Conservation (phyloP, 495 filamentous ascomycete genomes). For the Chaetomidium leptoderma region DNA sequence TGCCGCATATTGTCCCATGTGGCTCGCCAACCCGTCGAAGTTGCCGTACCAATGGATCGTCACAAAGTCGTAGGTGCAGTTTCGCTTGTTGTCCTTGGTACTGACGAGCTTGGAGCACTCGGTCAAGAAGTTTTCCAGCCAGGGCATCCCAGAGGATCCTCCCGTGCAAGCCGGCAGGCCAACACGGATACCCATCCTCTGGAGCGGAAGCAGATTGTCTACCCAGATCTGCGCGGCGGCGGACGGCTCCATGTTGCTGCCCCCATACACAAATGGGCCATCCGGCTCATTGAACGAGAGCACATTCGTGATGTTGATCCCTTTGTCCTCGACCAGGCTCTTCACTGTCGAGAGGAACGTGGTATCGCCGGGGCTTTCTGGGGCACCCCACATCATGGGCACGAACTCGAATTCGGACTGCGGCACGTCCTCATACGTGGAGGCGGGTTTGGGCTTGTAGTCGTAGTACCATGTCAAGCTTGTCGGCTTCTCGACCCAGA, state of each 20-base stretch:
- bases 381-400: constrained; percentile 72
- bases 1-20: constrained; percentile 58
- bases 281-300: constrained; percentile 77
- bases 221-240: constrained; percentile 63
- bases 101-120: constrained; percentile 47
- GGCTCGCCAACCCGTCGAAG: constrained; percentile 67
- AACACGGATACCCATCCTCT: constrained; percentile 50
- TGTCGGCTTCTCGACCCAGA: constrained; percentile 51
- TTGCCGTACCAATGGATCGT: constrained; percentile 74
- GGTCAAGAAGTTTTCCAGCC: constrained; percentile 59
- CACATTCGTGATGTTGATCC: constrained; percentile 59
- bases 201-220: constrained; percentile 60
- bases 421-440: constrained; percentile 39
- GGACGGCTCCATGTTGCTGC: constrained; percentile 52
- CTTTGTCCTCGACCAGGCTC: constrained; percentile 43
- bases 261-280: constrained; percentile 47
- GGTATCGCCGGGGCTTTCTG: constrained; percentile 40
- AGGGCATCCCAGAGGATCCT: constrained; percentile 50
- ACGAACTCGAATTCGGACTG: constrained; percentile 62
- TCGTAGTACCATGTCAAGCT: constrained; percentile 82
- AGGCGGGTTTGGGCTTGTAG: constrained; percentile 54
- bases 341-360: constrained; percentile 54
- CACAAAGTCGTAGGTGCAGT: constrained; percentile 68
- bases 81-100: constrained; percentile 30
- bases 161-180: constrained; percentile 60